A percentile compares a stretch with the other conserved stretches of the same genome.
These are phyloP conservation scores for Inga laurina DNA, from an alignment of 306 rosid species.

Conservation along the genomic window DNA sequence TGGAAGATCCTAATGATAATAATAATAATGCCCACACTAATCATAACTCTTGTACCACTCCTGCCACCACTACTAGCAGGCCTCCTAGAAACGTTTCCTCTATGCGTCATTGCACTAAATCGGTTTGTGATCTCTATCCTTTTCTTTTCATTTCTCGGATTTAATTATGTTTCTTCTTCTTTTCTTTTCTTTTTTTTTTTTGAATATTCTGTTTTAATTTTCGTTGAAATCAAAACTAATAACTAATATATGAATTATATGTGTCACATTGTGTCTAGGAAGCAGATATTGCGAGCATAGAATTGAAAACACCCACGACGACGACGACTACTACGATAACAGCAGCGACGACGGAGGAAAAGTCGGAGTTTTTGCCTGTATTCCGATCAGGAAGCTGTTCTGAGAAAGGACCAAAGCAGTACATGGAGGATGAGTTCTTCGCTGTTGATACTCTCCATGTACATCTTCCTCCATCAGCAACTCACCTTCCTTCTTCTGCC, in stretches of 20 bases:
- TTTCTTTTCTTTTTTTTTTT: too few relatives aligned
- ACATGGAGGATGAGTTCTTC: conserved; percentile 48
- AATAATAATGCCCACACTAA: too few relatives aligned
- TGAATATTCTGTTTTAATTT: too few relatives aligned
- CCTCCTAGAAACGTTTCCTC: conserved; percentile 42
- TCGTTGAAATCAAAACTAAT: neutral
- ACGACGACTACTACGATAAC: neutral
- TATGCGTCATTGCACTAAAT: conserved; percentile 42
- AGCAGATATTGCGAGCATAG: conserved; percentile 27
- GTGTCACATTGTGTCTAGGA: conserved; percentile 29
- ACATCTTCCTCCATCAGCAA: conserved; percentile 19
- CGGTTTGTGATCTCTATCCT: conserved; percentile 26
- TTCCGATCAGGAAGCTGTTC: conserved; percentile 46
- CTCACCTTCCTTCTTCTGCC: conserved; percentile 34
- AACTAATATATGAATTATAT: neutral
- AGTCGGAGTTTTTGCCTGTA: conserved; percentile 18
- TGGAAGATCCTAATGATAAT: conserved; percentile 36
- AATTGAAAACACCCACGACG: conserved; percentile 25
- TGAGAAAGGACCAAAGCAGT: conserved; percentile 50
- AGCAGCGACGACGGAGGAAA: conserved; percentile 28
- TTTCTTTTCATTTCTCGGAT: too few relatives aligned
- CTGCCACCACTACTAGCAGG: neutral
- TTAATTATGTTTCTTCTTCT: too few relatives aligned
- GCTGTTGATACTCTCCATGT: conserved; percentile 36
- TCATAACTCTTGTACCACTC: neutral